phyloP scores from a whole-genome alignment of 371 early-diverging fungal genomes.

The Mucor saturninus region DNA sequence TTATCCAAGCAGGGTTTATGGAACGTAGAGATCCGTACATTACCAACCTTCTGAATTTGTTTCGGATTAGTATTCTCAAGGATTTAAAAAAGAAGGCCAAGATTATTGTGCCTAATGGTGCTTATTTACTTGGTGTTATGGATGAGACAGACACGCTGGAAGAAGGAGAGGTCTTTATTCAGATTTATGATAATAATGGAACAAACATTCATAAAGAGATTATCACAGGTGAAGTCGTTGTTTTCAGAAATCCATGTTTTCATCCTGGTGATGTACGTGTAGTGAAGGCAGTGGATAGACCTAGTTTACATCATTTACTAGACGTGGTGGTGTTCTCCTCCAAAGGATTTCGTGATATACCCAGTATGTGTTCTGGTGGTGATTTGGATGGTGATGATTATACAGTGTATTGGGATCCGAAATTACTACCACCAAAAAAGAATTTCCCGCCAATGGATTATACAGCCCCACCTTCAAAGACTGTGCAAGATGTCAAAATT shows the following conservation, averaged over 20 bases:
- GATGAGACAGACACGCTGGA: conserved; percentile 75
- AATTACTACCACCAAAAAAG: conserved; percentile 55
- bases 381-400: conserved; percentile 90
- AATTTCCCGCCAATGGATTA: conserved; percentile 69
- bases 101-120: conserved; percentile 71
- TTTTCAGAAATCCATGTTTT: conserved; percentile 77
- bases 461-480: conserved; percentile 34
- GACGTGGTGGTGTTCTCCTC: conserved; percentile 83
- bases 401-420: conserved; percentile 73
- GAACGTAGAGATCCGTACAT: conserved; percentile 60
- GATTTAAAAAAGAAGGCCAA: conserved; percentile 73
- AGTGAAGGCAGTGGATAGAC: conserved; percentile 68
- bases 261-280: conserved; percentile 87
- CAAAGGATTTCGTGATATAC: conserved; percentile 74
- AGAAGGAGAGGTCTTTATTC: conserved; percentile 75
- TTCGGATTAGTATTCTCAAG: conserved; percentile 58
- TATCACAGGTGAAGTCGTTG: conserved; percentile 54
- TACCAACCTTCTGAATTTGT: conserved; percentile 59
- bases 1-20: conserved; percentile 67
- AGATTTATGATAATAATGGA: conserved; percentile 40
- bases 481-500: conserved; percentile 53
- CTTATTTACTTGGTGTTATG: conserved; percentile 75
- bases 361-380: conserved; percentile 82
- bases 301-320: conserved; percentile 58
- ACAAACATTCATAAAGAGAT: conserved; percentile 25